phyloP scores from a whole-genome alignment of 2,329 filamentous ascomycete genomes.

The Clarireedia sp. region DNA sequence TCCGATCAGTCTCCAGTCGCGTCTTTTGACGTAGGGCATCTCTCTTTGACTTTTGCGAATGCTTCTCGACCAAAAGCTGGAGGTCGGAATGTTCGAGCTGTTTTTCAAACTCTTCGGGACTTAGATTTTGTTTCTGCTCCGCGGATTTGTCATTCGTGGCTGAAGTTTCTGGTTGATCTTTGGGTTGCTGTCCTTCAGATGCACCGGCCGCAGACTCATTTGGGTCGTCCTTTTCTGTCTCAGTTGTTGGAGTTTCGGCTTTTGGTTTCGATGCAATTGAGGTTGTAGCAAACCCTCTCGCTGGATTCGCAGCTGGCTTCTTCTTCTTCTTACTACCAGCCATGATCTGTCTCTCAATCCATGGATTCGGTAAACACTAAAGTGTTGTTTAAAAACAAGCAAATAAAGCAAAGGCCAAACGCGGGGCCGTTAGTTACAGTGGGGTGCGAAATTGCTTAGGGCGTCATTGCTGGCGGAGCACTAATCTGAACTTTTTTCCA shows the following conservation, averaged over 20 bases:
- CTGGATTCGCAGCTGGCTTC: slow-evolving; percentile 80
- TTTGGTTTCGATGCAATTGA: slow-evolving; percentile 80
- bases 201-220: slow-evolving; percentile 13
- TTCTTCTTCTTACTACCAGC: slow-evolving; percentile 71
- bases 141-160: slow-evolving; percentile 4
- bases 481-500: not conserved
- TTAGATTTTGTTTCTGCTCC: slow-evolving; percentile 42
- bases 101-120: slow-evolving; percentile 80
- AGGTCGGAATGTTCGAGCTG: slow-evolving; percentile 88
- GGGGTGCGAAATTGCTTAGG: slow-evolving; percentile 4
- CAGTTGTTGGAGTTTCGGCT: slow-evolving; percentile 43
- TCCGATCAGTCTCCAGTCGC: slow-evolving; percentile 77
- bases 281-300: slow-evolving; percentile 87
- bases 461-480: slow-evolving; percentile 5
- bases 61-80: slow-evolving; percentile 78
- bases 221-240: slow-evolving; percentile 15
- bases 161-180: not conserved
- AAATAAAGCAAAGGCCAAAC: slow-evolving; percentile 5
- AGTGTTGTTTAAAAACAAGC: not conserved
- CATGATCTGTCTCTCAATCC: slow-evolving; percentile 39
- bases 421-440: slow-evolving; percentile 8
- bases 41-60: slow-evolving; percentile 68
- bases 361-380: not conserved
- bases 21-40: slow-evolving; percentile 70
- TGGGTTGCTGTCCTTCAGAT: slow-evolving; percentile 7